phyloP scores from a whole-genome alignment of 257 asterid genomes.

The Rehmannia glutinosa region DNA sequence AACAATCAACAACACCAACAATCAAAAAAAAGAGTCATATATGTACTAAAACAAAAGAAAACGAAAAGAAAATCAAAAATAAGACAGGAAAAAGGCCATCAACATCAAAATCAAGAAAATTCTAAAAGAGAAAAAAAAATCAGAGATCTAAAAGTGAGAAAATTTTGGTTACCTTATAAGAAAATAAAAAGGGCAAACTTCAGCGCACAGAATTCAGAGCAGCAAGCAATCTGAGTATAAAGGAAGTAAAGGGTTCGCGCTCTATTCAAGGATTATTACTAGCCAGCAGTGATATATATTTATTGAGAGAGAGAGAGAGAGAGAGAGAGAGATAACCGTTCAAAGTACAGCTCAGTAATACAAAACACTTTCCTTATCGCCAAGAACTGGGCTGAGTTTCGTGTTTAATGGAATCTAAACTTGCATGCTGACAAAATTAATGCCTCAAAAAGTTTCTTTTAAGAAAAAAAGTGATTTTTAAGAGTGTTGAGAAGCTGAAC shows the following conservation, averaged over 20 bases:
- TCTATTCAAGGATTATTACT: background rate
- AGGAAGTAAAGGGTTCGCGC: conserved; percentile 15
- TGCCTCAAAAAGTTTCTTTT: background rate
- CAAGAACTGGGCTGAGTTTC: conserved; percentile 17
- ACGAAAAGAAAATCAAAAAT: background rate
- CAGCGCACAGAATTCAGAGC: background rate
- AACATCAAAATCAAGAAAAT: conserved; percentile 16
- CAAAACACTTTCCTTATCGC: conserved; percentile 12
- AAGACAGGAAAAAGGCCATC: conserved; percentile 12
- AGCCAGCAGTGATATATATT: too few relatives aligned
- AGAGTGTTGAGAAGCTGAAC: background rate
- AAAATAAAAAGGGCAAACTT: conserved; percentile 14
- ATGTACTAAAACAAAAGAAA: background rate
- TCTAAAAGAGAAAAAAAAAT: background rate
- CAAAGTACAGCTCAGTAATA: conserved; percentile 26
- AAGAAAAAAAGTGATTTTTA: background rate
- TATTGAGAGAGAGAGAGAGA: conserved; percentile 15
- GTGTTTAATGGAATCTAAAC: conserved; percentile 4
- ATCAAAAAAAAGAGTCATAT: conserved; percentile 19
- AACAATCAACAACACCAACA: conserved; percentile 9
- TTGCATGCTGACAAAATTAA: conserved; percentile 15
- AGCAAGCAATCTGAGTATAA: conserved; percentile 8
- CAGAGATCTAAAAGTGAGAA: background rate
- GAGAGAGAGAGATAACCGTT: conserved; percentile 9
- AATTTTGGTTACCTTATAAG: conserved; percentile 16